Percentiles rank a stretch among this genome's conserved stretches.
phyloP scores from a whole-genome alignment of 2,329 filamentous ascomycete genomes.

The Amesomyces nigricolor region DNA sequence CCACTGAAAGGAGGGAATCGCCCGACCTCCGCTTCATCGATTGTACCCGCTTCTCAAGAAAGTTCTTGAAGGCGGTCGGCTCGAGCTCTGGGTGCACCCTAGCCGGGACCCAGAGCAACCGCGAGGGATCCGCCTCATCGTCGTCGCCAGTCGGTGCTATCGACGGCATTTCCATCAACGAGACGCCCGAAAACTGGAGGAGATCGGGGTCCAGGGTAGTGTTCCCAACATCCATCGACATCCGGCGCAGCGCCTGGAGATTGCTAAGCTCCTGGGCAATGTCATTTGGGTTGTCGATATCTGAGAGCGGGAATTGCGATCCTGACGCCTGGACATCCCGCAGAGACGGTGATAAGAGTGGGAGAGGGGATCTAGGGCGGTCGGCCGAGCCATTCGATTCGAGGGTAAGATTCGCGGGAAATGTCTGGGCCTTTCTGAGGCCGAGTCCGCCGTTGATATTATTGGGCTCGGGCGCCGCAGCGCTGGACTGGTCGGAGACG shows the following conservation, averaged over 20 bases:
- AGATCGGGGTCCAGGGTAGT: conserved; percentile 63
- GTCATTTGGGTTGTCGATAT: conserved; percentile 82
- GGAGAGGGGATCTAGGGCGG: conserved; percentile 33
- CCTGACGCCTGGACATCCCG: conserved; percentile 52
- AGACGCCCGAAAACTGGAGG: conserved; percentile 62
- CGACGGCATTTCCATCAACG: conserved; percentile 63
- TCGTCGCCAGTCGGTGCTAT: conserved; percentile 66
- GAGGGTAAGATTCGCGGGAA: conserved; percentile 36
- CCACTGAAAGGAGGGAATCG: conserved; percentile 58
- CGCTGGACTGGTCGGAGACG: conserved; percentile 39
- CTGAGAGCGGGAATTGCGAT: conserved; percentile 76
- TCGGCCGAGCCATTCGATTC: conserved; percentile 41
- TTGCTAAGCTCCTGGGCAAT: conserved; percentile 92
- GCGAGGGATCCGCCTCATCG: conserved; percentile 81
- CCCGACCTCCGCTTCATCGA: conserved; percentile 80
- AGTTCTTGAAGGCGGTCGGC: conserved; percentile 93
- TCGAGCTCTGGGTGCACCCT: conserved; percentile 90
- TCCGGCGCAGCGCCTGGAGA: conserved; percentile 78
- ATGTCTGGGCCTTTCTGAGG: conserved; percentile 41
- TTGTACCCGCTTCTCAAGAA: conserved; percentile 87
- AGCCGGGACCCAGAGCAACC: conserved; percentile 92
- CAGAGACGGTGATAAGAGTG: conserved; percentile 46
- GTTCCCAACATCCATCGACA: conserved; percentile 90
- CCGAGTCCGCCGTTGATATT: conserved; percentile 20
- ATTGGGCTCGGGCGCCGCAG: conserved; percentile 24